Evolutionary conservation across 179 eudicot genomes (phyloP).

Genomic region (Silene vulgaris): DNA sequence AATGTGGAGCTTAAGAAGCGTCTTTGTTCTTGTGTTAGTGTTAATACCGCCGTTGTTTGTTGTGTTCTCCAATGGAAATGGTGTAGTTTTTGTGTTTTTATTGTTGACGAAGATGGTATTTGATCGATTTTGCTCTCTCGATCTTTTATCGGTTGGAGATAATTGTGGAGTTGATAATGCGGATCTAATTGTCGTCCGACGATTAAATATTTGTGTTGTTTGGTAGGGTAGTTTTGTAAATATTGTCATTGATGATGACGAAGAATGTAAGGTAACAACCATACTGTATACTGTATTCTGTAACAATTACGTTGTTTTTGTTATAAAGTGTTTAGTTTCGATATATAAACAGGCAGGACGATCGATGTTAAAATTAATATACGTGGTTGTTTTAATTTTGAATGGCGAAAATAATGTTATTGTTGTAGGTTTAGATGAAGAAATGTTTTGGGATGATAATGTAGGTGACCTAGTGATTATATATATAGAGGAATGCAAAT

Average conservation of each 20-base stretch:
- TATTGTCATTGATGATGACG: background rate
- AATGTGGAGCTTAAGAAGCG: constrained; percentile 15
- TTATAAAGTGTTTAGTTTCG: no score
- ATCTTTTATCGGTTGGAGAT: background rate
- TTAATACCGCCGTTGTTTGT: background rate
- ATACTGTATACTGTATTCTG: no score
- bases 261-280: background rate
- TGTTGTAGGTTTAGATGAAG: background rate
- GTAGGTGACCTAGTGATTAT: background rate
- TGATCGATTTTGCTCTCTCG: background rate
- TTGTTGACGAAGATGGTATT: background rate
- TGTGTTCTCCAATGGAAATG: background rate
- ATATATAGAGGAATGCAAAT: background rate
- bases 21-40: background rate
- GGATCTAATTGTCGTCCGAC: background rate
- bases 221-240: background rate
- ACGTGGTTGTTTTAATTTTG: background rate
- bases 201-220: background rate
- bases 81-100: constrained; percentile 8
- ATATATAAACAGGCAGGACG: background rate
- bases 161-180: background rate
- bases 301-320: no score
- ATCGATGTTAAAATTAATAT: background rate
- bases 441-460: background rate
- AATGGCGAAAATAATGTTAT: background rate